Evolutionary conservation across 768 basidiomycete genomes (phyloP), one percentile per base, ranked within the genome.

Genomic region (Rhizopogon rudus): DNA sequence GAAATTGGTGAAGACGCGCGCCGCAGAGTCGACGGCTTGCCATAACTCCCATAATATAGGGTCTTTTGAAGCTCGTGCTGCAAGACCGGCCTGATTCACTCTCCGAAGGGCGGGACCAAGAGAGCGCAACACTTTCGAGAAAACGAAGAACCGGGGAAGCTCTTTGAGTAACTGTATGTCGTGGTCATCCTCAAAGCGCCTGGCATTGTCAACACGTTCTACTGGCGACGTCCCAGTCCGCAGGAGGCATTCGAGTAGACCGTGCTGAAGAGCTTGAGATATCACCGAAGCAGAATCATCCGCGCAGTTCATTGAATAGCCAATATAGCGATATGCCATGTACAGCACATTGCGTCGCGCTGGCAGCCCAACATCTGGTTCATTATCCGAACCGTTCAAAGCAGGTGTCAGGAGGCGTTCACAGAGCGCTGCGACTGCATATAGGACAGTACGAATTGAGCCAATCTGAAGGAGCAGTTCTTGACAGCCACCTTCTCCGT

Each of bases 111-210:
- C 42, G 6, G 42, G 42, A 13, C 33, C 22, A 49, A 53, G 52
- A 51, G 31, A 17, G 6, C 31, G 44, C 17, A 53, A 31, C 31
- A 53, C 52, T 53, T 45, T 49, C 40, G 28, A 28, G 43, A 39
- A 50, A 3, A 33, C 45, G 29, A 50, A 41, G 50, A 31, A 57
- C 29, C 33, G 29, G 7, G 43, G 39, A 25, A 33, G 44, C 8
- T 55, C 53, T 28, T 55, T 54, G 20, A 55, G 35, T 17, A 54
- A 29, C 16, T 55, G 44, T 20, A 53, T 35, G 31, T 53, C 52
- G 9, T 50, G 33, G 46, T 53, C 45, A 49, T 53, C 44, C 5
- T 51, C 48, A 37, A 49, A 49, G 46, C 52, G 52, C n/a, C 48
- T 35, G 20, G 31, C 22, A 14, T n/a, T 51, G 42, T 49, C 52